Percentiles rank a stretch among this genome's conserved stretches.
Conservation (phyloP, 108 stramenopile species). For the Chaetoceros muelleri region DNA sequence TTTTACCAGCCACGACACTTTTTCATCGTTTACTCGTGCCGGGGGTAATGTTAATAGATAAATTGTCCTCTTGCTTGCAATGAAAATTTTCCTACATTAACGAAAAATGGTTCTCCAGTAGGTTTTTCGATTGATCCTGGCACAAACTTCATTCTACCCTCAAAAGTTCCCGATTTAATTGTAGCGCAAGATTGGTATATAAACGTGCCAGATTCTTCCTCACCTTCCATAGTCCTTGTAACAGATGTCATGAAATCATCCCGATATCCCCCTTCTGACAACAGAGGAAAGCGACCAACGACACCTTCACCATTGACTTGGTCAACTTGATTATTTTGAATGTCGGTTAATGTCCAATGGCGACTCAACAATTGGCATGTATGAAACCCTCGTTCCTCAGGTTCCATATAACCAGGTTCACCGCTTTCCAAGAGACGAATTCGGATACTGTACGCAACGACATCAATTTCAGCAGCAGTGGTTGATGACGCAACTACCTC, state of each 20-base stretch:
- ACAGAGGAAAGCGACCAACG: constrained; percentile 36
- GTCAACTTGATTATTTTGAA: constrained; percentile 1
- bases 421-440: constrained; percentile 28
- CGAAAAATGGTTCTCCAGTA: constrained; percentile 12
- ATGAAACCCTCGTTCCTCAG: constrained; percentile 35
- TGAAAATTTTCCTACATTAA: constrained; percentile 11
- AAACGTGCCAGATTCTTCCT: constrained; percentile 8
- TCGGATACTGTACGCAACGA: constrained; percentile 35
- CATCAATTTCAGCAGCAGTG: not conserved
- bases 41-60: too few species aligned
- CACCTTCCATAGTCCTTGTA: not conserved
- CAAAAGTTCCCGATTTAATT: constrained; percentile 10
- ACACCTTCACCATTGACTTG: constrained; percentile 40
- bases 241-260: too few species aligned
- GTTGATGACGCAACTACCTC: constrained; percentile 43
- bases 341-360: constrained; percentile 35
- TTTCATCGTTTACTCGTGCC: too few species aligned
- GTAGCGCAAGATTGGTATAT: constrained; percentile 19
- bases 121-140: constrained; percentile 12
- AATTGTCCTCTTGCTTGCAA: too few species aligned
- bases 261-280: constrained; percentile 29
- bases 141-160: constrained; percentile 12
- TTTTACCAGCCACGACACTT: too few species aligned
- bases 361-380: constrained; percentile 39
- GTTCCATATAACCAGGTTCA: constrained; percentile 27